Evolutionary conservation across 805 yeast species (phyloP).

Genomic region (Barnettozyma botsteinii): DNA sequence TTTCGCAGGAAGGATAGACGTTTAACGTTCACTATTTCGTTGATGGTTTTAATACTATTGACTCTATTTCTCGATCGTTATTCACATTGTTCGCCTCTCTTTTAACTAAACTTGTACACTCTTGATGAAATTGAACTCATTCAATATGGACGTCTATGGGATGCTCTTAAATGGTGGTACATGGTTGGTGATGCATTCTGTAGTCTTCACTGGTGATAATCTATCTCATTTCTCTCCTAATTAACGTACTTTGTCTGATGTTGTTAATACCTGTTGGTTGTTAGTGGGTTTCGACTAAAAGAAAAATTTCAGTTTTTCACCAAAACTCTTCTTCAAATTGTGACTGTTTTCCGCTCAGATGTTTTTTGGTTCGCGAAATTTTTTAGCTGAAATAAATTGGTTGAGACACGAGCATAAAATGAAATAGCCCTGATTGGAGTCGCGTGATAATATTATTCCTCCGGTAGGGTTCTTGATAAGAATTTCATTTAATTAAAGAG

Average conservation of each 20-base stretch:
- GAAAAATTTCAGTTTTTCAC: constrained; percentile 25
- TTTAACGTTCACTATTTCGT: too few species aligned
- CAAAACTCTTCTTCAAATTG: background rate
- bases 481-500: too few species aligned
- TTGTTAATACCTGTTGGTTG: constrained; percentile 8
- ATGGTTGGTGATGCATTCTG: background rate
- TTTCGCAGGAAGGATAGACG: too few species aligned
- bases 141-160: too few species aligned
- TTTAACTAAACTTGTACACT: too few species aligned
- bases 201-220: background rate
- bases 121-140: too few species aligned
- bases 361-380: constrained; percentile 1
- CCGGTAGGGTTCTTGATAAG: background rate
- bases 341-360: constrained; percentile 9
- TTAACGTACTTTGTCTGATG: constrained; percentile 25
- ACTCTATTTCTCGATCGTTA: too few species aligned
- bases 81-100: too few species aligned
- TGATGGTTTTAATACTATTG: too few species aligned
- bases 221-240: constrained; percentile 1
- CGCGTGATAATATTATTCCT: background rate
- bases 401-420: background rate
- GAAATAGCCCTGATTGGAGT: background rate
- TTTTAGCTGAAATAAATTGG: background rate
- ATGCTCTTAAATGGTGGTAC: too few species aligned
- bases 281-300: constrained; percentile 4